Percentiles rank a stretch among this genome's conserved stretches.
phyloP scores from a whole-genome alignment of 2,329 filamentous ascomycete species.

The Phoma herbarum region DNA sequence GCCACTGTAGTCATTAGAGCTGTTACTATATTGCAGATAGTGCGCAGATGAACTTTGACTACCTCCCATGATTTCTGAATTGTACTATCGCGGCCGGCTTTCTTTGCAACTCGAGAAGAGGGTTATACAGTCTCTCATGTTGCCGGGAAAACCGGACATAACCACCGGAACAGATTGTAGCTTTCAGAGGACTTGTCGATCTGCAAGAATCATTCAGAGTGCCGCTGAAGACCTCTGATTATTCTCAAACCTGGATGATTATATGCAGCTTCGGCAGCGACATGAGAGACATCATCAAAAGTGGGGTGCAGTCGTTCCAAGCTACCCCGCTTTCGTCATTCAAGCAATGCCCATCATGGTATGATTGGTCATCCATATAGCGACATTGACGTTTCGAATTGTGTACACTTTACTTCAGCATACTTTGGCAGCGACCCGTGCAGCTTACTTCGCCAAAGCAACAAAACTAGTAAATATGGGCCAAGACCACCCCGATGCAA shows the following conservation, averaged over 20 bases:
- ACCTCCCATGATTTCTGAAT: too few relatives aligned
- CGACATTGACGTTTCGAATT: neutral
- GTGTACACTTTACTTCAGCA: constrained; percentile 22
- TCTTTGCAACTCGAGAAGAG: too few relatives aligned
- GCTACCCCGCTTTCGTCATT: constrained; percentile 34
- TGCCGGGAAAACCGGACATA: too few relatives aligned
- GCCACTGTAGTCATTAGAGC: too few relatives aligned
- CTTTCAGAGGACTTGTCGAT: neutral
- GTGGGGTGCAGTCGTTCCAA: constrained; percentile 16
- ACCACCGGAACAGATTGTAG: neutral
- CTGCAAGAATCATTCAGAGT: neutral
- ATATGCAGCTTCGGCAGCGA: too few relatives aligned
- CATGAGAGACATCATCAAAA: neutral
- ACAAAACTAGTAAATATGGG: constrained; percentile 32
- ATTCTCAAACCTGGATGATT: neutral
- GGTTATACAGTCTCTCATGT: too few relatives aligned
- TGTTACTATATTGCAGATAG: too few relatives aligned
- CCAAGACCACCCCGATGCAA: constrained; percentile 48
- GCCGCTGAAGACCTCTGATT: neutral
- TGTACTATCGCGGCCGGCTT: too few relatives aligned
- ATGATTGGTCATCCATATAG: constrained; percentile 18
- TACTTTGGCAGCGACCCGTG: neutral
- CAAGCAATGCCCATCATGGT: constrained; percentile 17
- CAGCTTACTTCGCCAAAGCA: neutral
- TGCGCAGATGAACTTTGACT: too few relatives aligned